Percentiles rank a stretch among this genome's conserved stretches.
phyloP scores from a whole-genome alignment of 2,329 filamentous ascomycete genomes.

The Talaromyces albobiverticillius region DNA sequence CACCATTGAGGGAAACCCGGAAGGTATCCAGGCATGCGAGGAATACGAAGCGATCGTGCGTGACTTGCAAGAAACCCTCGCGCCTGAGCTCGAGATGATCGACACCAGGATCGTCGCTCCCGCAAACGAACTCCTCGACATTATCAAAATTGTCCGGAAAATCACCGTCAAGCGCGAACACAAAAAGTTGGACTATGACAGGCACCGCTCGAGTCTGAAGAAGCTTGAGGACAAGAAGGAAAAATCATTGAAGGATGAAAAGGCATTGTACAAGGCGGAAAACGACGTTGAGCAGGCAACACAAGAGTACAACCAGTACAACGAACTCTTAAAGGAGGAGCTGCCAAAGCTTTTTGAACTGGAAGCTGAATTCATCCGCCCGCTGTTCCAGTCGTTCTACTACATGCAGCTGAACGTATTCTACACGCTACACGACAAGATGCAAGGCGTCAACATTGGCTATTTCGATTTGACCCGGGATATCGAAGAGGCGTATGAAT shows the following conservation, averaged over 20 bases:
- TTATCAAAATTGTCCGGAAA: constrained; percentile 95
- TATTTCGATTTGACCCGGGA: constrained; percentile 93
- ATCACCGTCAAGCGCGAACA: constrained; percentile 85
- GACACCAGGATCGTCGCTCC: constrained; percentile 86
- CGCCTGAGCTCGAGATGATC: constrained; percentile 96
- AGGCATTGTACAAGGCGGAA: constrained; percentile 93
- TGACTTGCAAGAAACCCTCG: constrained; percentile 82
- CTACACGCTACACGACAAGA: constrained; percentile 95
- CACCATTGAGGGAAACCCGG: constrained; percentile 78
- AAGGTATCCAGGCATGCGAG: constrained; percentile 91
- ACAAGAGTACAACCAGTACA: constrained; percentile 97
- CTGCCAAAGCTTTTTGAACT: constrained; percentile 85
- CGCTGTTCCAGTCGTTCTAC: constrained; percentile 98
- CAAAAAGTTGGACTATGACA: constrained; percentile 95
- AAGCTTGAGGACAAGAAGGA: constrained; percentile 98
- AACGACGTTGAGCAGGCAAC: constrained; percentile 87
- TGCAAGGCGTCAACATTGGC: constrained; percentile 95
- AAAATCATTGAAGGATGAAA: constrained; percentile 92
- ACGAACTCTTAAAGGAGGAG: constrained; percentile 94
- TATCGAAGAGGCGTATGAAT: constrained; percentile 84
- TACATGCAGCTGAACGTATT: constrained; percentile 99
- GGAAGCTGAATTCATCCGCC: constrained; percentile 91
- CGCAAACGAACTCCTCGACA: constrained; percentile 86
- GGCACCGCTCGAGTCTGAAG: constrained; percentile 77
- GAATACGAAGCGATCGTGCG: constrained; percentile 91